Conservation (phyloP, 1,284 basidiomycete genomes). For the Moniliella sp. region DNA sequence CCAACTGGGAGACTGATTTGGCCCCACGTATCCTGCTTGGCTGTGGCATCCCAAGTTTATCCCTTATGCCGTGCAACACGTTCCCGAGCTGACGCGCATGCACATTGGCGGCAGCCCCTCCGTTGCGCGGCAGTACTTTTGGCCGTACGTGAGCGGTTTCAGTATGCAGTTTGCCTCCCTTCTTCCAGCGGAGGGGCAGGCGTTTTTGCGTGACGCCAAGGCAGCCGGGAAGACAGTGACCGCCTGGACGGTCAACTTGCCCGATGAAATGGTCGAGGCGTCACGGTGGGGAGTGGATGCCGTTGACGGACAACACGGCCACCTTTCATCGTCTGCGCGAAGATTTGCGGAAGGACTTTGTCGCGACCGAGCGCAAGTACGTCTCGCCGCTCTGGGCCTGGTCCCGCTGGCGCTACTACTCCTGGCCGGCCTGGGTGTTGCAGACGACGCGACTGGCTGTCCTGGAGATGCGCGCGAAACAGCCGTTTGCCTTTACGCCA, state of each 20-base stretch:
- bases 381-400: too few relatives aligned
- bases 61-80: slow-evolving; percentile 47
- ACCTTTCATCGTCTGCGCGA: background rate
- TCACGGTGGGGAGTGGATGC: slow-evolving; percentile 1
- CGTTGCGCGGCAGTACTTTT: slow-evolving; percentile 67
- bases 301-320: background rate
- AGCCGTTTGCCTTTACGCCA: too few relatives aligned
- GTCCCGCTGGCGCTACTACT: too few relatives aligned
- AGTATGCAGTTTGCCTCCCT: slow-evolving; percentile 56
- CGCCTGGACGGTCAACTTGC: too few relatives aligned
- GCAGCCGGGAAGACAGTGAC: slow-evolving; percentile 55
- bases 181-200: slow-evolving; percentile 50
- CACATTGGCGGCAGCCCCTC: slow-evolving; percentile 52
- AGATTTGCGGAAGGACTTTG: too few relatives aligned
- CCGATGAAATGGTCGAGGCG: too few relatives aligned
- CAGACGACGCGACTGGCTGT: too few relatives aligned
- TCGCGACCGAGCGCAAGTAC: too few relatives aligned
- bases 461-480: too few relatives aligned
- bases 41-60: slow-evolving; percentile 70
- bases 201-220: slow-evolving; percentile 59
- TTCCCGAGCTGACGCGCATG: slow-evolving; percentile 64
- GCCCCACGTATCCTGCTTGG: slow-evolving; percentile 75
- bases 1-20: slow-evolving; percentile 54
- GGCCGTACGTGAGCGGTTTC: slow-evolving; percentile 67
- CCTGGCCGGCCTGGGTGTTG: too few relatives aligned